Evolutionary conservation across 768 basidiomycete species (phyloP), one percentile per base, ranked within the genome.

Genomic region (Panellus pusillus): DNA sequence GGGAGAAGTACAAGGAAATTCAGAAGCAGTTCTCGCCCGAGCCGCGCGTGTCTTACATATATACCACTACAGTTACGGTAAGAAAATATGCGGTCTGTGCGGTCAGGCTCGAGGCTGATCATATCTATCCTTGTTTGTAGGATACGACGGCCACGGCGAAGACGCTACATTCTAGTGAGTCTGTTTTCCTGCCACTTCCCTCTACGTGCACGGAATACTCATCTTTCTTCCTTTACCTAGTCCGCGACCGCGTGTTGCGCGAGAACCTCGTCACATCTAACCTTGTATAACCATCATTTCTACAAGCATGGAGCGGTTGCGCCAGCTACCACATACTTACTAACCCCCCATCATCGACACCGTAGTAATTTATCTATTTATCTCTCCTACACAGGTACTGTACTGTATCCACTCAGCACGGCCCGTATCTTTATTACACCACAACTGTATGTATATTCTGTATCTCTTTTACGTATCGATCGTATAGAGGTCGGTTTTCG

Each of bases 21-120:
- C 78, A 78, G 55, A 79, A 77, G 46, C 72, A 82, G 18, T 69
- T 71, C 49, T 86, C 85, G 1, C 83, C 84, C 9, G 72, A 76
- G 52, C 72, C 72, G 6, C 77, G 86, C 12, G 70, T 76, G 9
- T 75, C 79, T 31, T 88, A 87, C 65, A 82, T 84, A 31, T 87
- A 86, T 61, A 71, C 82, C 2, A 90, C 87, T 1, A 84, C 86
- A 32, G 85, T 85, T 8, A 84, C 85, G 50, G 87, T 86, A 66
- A 56, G 78, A 24, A 24, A 24, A 24, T 3, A 24, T n/a, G n/a
- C n/a, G n/a, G 6, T 24, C 2, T 24, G 24, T 24, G 24, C 24
- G 24, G 24, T 24, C 24, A 24, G 24, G 24, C 24, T 24, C 2
- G 24, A 24, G 24, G 31, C 48, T 52, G 18, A 45, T 28, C 44